Evolutionary conservation across 1,139 yeast genomes (phyloP), one percentile per base, ranked within the genome.

Genomic region (Yamadazyma diddensiae): DNA sequence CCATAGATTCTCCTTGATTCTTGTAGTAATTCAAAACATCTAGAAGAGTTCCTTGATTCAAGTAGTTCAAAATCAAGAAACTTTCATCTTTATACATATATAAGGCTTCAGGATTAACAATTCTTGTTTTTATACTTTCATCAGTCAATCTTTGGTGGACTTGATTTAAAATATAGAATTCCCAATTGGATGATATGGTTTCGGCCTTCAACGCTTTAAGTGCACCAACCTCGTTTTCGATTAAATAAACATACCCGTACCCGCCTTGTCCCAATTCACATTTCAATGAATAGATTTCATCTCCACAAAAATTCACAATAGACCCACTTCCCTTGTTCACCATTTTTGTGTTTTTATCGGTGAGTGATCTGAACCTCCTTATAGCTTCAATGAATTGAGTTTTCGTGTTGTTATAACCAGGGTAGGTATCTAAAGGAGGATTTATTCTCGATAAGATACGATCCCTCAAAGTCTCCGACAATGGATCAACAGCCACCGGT

Each of bases 211-310:
- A 59, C 0, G 96, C 95, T 33, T 69, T 70, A 21, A 75, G 50
- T 4, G 59, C 51, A 0, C 87, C 88, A 12, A 65, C 56, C 34
- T 76, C 77, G 8, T 79, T 70, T 53, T 84, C 94, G 0, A 85
- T 82, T 16, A 87, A 61, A 50, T 79, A 87, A 0, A 87, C 95
- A 1, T 77, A 70, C 0, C 94, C 95, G 57, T 69, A 82, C 0
- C 94, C 94, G 6, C 95, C 95, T 47, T 72, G 73, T 0, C 96
- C 95, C 9, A 90, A 59, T 41, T 79, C 76, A 31, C 70, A 67
- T 24, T 78, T 66, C 36, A 86, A 62, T 40, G 80, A 74, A 49
- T 66, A 77, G 5, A 74, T 62, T 34, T 73, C 78, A 29, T 67
- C 68, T 1, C 77, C 78, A 37, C 67, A 64, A 30, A 58, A 67